phyloP scores from a whole-genome alignment of 768 basidiomycete species.

The Crassisporium funariophilum region DNA sequence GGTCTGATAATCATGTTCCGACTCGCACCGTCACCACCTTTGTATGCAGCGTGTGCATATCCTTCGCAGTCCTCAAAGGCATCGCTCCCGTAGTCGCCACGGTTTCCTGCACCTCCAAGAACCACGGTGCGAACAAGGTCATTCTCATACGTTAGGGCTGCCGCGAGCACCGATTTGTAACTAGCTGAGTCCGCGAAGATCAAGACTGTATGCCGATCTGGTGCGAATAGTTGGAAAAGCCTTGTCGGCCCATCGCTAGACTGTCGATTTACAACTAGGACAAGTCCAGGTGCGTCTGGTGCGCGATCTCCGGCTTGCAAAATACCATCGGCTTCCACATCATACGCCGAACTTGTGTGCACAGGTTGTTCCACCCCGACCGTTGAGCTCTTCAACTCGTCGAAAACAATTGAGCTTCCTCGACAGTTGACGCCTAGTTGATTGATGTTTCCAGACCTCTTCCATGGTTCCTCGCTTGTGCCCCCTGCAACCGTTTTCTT shows the following conservation, averaged over 20 bases:
- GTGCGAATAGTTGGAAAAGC: conserved; percentile 31
- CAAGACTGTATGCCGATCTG: conserved; percentile 34
- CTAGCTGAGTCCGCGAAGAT: conserved; percentile 29
- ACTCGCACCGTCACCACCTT: conserved; percentile 54
- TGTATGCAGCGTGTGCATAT: conserved; percentile 28
- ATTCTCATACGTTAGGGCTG: background rate
- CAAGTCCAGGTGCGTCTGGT: conserved; percentile 40
- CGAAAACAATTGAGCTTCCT: conserved; percentile 48
- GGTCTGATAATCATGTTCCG: conserved; percentile 46
- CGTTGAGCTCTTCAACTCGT: conserved; percentile 31
- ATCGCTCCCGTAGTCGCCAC: background rate
- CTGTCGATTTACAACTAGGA: conserved; percentile 1
- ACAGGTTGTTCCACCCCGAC: background rate
- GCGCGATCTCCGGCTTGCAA: conserved; percentile 48
- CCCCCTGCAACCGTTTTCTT: conserved; percentile 12
- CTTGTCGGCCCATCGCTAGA: conserved; percentile 4
- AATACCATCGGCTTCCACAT: conserved; percentile 23
- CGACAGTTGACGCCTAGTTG: conserved; percentile 59
- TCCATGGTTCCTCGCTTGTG: conserved; percentile 19
- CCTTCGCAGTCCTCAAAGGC: conserved; percentile 27
- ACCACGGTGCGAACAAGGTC: conserved; percentile 18
- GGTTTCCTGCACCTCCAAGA: conserved; percentile 1
- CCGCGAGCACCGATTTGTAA: conserved; percentile 3
- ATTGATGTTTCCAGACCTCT: conserved; percentile 25
- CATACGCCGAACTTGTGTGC: conserved; percentile 24